Conservation (phyloP, 768 basidiomycete species). For the Collybiopsis luxurians region DNA sequence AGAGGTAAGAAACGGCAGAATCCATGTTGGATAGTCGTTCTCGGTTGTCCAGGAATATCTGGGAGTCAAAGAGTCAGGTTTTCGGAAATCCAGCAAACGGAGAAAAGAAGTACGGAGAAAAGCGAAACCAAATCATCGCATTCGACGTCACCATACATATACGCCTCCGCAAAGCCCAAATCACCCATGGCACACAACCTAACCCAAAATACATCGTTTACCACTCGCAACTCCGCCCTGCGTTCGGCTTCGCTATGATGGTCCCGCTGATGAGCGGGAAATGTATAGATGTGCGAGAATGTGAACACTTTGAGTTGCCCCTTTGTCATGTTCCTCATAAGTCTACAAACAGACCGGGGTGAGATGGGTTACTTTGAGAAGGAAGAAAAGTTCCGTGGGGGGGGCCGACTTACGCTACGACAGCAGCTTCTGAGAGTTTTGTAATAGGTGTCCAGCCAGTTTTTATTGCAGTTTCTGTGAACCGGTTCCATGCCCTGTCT, state of each 20-base stretch:
- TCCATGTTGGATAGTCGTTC: slow-evolving; percentile 46
- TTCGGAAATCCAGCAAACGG: neutral
- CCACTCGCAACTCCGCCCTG: slow-evolving; percentile 45
- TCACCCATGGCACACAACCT: slow-evolving; percentile 59
- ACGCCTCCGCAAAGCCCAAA: slow-evolving; percentile 73
- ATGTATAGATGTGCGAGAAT: slow-evolving; percentile 39
- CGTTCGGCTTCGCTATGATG: slow-evolving; percentile 16
- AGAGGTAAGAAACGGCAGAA: slow-evolving; percentile 49
- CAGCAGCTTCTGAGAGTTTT: slow-evolving; percentile 41
- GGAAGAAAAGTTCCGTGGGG: slow-evolving; percentile 6
- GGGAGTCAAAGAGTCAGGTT: neutral
- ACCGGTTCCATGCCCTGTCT: slow-evolving; percentile 39
- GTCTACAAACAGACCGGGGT: too few species aligned
- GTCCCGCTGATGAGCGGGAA: slow-evolving; percentile 28
- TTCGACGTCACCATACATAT: slow-evolving; percentile 77
- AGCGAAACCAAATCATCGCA: slow-evolving; percentile 62
- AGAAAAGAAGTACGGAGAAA: slow-evolving; percentile 44
- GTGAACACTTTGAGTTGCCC: slow-evolving; percentile 51
- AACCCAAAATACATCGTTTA: slow-evolving; percentile 56
- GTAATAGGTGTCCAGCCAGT: slow-evolving; percentile 43
- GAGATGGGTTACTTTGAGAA: too few species aligned
- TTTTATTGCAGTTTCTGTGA: slow-evolving; percentile 38
- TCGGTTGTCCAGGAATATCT: slow-evolving; percentile 66
- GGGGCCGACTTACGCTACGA: slow-evolving; percentile 37
- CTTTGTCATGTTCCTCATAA: slow-evolving; percentile 43